A percentile compares a stretch with the other conserved stretches of the same genome.
phyloP scores from a whole-genome alignment of 2,329 filamentous ascomycete species.

The Taxawa tesnikishii region DNA sequence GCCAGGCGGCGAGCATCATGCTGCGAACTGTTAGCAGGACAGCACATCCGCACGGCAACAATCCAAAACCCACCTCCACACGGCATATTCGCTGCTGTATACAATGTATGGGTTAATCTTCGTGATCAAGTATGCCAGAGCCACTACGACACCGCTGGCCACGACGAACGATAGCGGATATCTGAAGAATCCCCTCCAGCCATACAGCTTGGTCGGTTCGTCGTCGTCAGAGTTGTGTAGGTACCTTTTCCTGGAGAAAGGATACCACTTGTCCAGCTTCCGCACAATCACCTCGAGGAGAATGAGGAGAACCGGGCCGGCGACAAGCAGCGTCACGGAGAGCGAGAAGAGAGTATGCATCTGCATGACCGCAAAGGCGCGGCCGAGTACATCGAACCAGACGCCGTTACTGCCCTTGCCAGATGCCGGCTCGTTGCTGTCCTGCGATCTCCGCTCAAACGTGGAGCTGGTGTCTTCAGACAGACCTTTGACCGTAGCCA shows the following conservation, averaged over 20 bases:
- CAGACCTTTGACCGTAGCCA: constrained; percentile 61
- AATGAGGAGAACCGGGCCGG: constrained; percentile 61
- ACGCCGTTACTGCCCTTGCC: constrained; percentile 53
- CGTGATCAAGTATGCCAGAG: constrained; percentile 59
- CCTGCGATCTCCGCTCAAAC: constrained; percentile 50
- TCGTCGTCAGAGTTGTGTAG: constrained; percentile 47
- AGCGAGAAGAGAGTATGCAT: constrained; percentile 79
- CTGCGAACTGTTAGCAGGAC: constrained; percentile 20
- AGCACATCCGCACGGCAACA: too few relatives aligned
- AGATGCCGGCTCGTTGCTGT: constrained; percentile 50
- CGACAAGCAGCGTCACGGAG: constrained; percentile 71
- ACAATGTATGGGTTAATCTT: constrained; percentile 83
- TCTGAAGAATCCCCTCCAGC: constrained; percentile 72
- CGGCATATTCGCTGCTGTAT: constrained; percentile 78
- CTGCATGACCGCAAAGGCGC: constrained; percentile 63
- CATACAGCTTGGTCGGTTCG: constrained; percentile 52
- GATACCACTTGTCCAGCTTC: constrained; percentile 72
- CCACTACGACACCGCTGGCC: constrained; percentile 56
- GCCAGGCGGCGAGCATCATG: constrained; percentile 73
- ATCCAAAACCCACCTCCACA: constrained; percentile 47
- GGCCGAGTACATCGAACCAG: constrained; percentile 90
- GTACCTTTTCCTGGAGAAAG: constrained; percentile 58
- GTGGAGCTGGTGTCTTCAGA: constrained; percentile 53
- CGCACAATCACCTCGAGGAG: constrained; percentile 56
- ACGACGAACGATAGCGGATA: constrained; percentile 65